These are phyloP conservation scores for Botryotinia calthae DNA, from an alignment of 2,329 filamentous ascomycete species.

Conservation along the genomic window DNA sequence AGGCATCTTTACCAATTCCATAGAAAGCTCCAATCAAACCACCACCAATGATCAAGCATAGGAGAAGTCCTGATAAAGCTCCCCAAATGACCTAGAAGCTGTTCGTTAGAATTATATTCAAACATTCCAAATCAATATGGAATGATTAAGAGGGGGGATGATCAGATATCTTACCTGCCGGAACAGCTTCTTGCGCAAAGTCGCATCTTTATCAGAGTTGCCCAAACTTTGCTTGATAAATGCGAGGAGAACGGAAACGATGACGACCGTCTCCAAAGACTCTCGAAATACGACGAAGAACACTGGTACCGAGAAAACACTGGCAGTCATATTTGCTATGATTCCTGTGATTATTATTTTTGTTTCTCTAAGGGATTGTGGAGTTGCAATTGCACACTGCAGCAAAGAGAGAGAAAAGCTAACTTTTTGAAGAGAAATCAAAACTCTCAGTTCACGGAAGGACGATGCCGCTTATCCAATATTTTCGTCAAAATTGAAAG, in stretches of 20 bases:
- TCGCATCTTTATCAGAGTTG: slow-evolving; percentile 58
- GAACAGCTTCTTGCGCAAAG: slow-evolving; percentile 64
- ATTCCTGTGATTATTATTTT: no score
- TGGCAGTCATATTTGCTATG: slow-evolving; percentile 51
- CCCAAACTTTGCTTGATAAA: slow-evolving; percentile 79
- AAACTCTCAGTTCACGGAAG: not conserved
- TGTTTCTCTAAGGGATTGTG: not conserved
- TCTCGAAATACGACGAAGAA: slow-evolving; percentile 93
- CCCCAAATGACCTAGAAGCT: slow-evolving; percentile 56
- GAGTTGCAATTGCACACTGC: not conserved
- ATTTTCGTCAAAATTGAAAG: not conserved
- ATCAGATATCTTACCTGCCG: slow-evolving; percentile 47
- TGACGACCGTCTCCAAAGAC: slow-evolving; percentile 76
- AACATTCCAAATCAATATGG: not conserved
- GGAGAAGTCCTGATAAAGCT: slow-evolving; percentile 49
- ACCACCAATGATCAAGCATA: slow-evolving; percentile 58
- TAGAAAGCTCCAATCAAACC: slow-evolving; percentile 66
- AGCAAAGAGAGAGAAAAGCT: not conserved
- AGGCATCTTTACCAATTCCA: slow-evolving; percentile 62
- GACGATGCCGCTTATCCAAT: not conserved
- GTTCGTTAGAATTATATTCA: not conserved
- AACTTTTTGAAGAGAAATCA: not conserved
- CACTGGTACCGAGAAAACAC: slow-evolving; percentile 74
- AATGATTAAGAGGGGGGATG: not conserved
- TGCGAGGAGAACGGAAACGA: slow-evolving; percentile 81